A percentile compares a stretch with the other conserved stretches of the same genome.
phyloP scores from a whole-genome alignment of 2,329 filamentous ascomycete species.

The Dothideomycetidae sp. region DNA sequence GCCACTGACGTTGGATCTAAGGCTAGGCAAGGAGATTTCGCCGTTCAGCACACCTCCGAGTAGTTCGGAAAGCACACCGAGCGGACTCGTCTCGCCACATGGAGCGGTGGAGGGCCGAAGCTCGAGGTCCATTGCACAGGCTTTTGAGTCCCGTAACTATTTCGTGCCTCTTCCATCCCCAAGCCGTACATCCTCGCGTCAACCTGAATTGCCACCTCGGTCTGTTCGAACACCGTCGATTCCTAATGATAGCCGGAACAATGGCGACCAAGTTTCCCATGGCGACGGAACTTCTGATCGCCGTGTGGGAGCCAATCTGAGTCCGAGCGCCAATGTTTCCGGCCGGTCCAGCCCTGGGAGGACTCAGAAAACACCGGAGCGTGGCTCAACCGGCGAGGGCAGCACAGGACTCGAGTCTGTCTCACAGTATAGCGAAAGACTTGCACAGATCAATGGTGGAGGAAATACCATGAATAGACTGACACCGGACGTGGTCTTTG shows the following conservation, averaged over 20 bases:
- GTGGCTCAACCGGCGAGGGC: constrained; percentile 8
- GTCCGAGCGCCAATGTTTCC: constrained; percentile 15
- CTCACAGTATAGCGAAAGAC: neutral
- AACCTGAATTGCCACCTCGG: constrained; percentile 6
- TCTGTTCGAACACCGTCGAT: constrained; percentile 3
- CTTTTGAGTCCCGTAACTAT: constrained; percentile 1
- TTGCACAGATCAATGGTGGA: constrained; percentile 2
- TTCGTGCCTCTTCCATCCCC: constrained; percentile 4
- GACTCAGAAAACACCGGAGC: constrained; percentile 9
- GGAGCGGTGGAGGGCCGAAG: neutral
- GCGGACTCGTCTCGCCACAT: constrained; percentile 9
- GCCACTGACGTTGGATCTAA: constrained; percentile 19
- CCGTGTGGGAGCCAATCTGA: constrained; percentile 1
- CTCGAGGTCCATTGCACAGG: neutral
- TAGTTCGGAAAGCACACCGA: constrained; percentile 45
- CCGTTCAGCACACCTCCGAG: constrained; percentile 79
- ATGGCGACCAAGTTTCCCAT: neutral
- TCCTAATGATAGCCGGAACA: neutral
- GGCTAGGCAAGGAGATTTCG: constrained; percentile 31
- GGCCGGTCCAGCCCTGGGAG: constrained; percentile 19
- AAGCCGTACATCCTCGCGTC: neutral
- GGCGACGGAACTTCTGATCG: constrained; percentile 3
- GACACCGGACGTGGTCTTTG: constrained; percentile 13
- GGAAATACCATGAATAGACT: constrained; percentile 13
- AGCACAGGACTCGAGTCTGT: constrained; percentile 2